Base-by-base conservation (phyloP, 2,329 filamentous ascomycete species). In the Lachnellula occidentalis region DNA sequence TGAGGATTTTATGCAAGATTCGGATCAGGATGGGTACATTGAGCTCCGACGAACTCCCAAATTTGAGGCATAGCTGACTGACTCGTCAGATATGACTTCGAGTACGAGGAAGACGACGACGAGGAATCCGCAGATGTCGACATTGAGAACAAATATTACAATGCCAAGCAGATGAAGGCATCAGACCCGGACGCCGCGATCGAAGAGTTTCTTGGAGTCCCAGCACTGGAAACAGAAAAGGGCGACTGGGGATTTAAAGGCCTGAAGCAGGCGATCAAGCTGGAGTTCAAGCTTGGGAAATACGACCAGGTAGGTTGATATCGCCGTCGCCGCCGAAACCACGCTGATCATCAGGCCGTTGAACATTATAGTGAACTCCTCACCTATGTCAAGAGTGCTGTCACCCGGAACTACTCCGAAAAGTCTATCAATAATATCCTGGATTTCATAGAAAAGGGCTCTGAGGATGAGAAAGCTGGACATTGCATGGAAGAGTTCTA, bases 381-480 rank as follows among this genome's bases (percentile, higher is more conserved):
- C 61, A 97, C 92, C 46, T 99, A 97, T 67, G 92, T 97, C 74
- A 96, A 94, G 72, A 95, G 90, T 3, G 92, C 92, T 7, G 92
- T 99, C 46, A 97, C 94, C 41, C 85, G 94, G 59, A 99, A 97
- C 73, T 97, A 97, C 73, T 96, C 94, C 1, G 94, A 99, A 73
- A 97, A 97, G 72, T 97, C 92, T 12, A 96, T 99, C 76, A 97
- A 97, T 75, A 97, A 96, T 71, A 96, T 99, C 86, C 84, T 99
- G 46, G 94, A 97, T 74, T 95, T 88, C 70, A 94, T 99, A 62
- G 92, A 97, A 72, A 97, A 96, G 74, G 88, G 83, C n/a, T 79
- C 83, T 12, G 80, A 86, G 39, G 86, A 86, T 54, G 81, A 84
- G 7, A 82, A 85, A 43, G 85, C 88, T 22, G 87, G 87, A 66